Base-by-base conservation (phyloP, 2,329 filamentous ascomycete species). In the Cercospora sp. region DNA sequence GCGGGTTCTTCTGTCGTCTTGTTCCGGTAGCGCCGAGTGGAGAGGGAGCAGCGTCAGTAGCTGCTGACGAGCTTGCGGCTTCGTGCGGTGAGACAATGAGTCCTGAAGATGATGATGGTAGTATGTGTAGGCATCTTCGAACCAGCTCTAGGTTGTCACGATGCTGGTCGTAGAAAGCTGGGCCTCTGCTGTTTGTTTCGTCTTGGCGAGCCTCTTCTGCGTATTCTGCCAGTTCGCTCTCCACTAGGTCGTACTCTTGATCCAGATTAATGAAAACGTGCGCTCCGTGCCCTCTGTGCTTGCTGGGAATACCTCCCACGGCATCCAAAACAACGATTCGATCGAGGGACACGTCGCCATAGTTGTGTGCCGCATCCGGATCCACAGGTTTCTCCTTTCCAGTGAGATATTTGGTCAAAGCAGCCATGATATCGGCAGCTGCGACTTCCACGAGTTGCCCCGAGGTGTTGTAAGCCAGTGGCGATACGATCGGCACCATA, bases 221-320 rank as follows among this genome's bases (percentile, higher is more conserved):
- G 59, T 74, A 76, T 26, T 73, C 65, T 4, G 70, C 68, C 23
- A 78, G 73, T 72, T 93, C 87, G 16, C 85, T 79, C 69, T 87
- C 84, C 60, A 97, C 90, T 28, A 86, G 82, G 1, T 87, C 83
- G 72, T 91, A 97, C 77, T 99, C 94, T 76, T 98, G 93, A 76
- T 96, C 91, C 66, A 99, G 85, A 74, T 99, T 99, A 76, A 99
- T 87, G 76, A 97, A 98, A 7, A 95, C 87, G 77, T 95, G 91
- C 1, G 91, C 86, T 61, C 85, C 87, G 73, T 79, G 90, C 81
- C 55, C 86, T 82, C 72, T 86, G 78, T 77, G 85, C 80, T 74
- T 85, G 78, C 68, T 92, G 0, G 95, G 95, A 57, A 94, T 93
- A 0, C 93, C 94, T 3, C 95, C 95, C 0, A 93, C 81, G 0